phyloP scores from a whole-genome alignment of 805 yeast genomes.

The Wickerhamomyces subpelliculosus region DNA sequence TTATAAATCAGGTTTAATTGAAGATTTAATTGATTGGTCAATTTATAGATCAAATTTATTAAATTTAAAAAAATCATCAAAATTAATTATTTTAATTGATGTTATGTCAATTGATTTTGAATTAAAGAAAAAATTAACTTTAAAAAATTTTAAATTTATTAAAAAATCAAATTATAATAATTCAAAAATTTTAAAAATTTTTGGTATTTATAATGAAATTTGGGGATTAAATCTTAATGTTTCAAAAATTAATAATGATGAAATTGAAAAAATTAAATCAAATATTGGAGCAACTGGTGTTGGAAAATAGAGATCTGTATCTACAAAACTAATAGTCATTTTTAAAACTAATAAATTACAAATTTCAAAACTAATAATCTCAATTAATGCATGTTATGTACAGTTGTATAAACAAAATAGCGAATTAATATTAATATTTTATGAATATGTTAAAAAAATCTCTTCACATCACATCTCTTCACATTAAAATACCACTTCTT shows the following conservation, averaged over 20 bases:
- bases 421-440: background rate
- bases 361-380: too few relatives aligned
- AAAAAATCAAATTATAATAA: constrained; percentile 10
- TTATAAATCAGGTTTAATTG: constrained; percentile 52
- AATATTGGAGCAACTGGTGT: constrained; percentile 17
- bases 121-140: constrained; percentile 29
- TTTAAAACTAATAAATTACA: too few relatives aligned
- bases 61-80: constrained; percentile 25
- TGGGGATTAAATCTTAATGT: constrained; percentile 20
- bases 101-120: constrained; percentile 44
- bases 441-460: too few relatives aligned
- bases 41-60: constrained; percentile 38
- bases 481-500: constrained; percentile 20
- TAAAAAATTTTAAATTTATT: constrained; percentile 37
- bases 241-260: constrained; percentile 7
- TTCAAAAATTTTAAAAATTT: constrained; percentile 9
- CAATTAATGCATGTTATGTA: background rate
- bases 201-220: constrained; percentile 14
- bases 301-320: constrained; percentile 4
- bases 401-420: background rate
- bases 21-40: constrained; percentile 59
- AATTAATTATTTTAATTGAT: constrained; percentile 36
- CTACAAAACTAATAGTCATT: too few relatives aligned
- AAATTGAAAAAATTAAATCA: constrained; percentile 5
- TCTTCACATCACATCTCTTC: background rate